Conservation (phyloP, 306 rosid species). For the apple (Malus domestica) region ASM211411v1 NC_041797.1:10725501-10726000, state of each 20-base stretch:
- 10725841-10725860: background rate
- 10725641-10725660: slow-evolving; percentile 38
- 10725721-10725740: slow-evolving; percentile 48
- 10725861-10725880: background rate
- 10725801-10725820: slow-evolving; percentile 31
- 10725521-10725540: slow-evolving; percentile 48
- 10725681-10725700: slow-evolving; percentile 47
- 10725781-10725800: slow-evolving; percentile 23
- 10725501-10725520: slow-evolving; percentile 45
- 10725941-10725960: slow-evolving; percentile 51
- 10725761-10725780: slow-evolving; percentile 62
- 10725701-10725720: slow-evolving; percentile 48
- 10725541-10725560: slow-evolving; percentile 40
- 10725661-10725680: slow-evolving; percentile 53
- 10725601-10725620: slow-evolving; percentile 51
- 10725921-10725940: slow-evolving; percentile 51
- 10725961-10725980: slow-evolving; percentile 41
- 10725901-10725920: slow-evolving; percentile 50
- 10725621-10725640: slow-evolving; percentile 55
- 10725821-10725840: background rate
- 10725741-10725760: slow-evolving; percentile 51
- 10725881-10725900: too few relatives aligned
- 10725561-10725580: slow-evolving; percentile 52
- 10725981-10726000: slow-evolving; percentile 21
- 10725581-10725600: slow-evolving; percentile 42